These are phyloP conservation scores for Agroathelia rolfsii DNA, from an alignment of 1,284 basidiomycete species.

Conservation along the genomic window DNA sequence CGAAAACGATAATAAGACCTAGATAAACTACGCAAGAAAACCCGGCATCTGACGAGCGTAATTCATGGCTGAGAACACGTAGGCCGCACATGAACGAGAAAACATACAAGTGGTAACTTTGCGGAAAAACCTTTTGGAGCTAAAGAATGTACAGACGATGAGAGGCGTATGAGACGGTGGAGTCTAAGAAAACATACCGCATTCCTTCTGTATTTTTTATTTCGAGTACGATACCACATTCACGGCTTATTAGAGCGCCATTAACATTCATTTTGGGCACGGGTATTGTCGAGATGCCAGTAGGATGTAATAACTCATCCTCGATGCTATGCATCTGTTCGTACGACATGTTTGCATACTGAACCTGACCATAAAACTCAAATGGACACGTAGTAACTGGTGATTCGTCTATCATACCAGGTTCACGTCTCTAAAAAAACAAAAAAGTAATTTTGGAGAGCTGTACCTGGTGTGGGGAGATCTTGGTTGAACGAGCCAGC, in stretches of 20 bases:
- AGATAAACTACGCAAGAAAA: slow-evolving; percentile 61
- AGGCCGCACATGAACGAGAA: slow-evolving; percentile 2
- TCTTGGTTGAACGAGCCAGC: slow-evolving; percentile 50
- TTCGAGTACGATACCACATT: slow-evolving; percentile 69
- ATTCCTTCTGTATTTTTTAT: slow-evolving; percentile 58
- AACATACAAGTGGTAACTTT: slow-evolving; percentile 76
- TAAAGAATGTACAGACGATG: slow-evolving; percentile 13
- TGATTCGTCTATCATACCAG: slow-evolving; percentile 30
- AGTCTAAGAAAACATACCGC: slow-evolving; percentile 37
- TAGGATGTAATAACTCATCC: slow-evolving; percentile 59
- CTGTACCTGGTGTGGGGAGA: too few species aligned
- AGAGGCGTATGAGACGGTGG: slow-evolving; percentile 5
- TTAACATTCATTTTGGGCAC: slow-evolving; percentile 48
- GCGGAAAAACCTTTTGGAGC: slow-evolving; percentile 61
- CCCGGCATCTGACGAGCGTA: slow-evolving; percentile 58
- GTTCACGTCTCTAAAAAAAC: not conserved
- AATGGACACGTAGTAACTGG: slow-evolving; percentile 54
- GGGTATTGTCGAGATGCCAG: slow-evolving; percentile 50
- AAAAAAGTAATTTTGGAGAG: too few species aligned
- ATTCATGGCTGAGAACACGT: slow-evolving; percentile 7
- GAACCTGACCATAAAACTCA: slow-evolving; percentile 51
- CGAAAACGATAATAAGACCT: slow-evolving; percentile 53
- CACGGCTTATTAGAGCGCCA: slow-evolving; percentile 61
- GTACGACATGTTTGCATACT: slow-evolving; percentile 38
- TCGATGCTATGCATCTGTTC: slow-evolving; percentile 58